Conservation (phyloP, 805 yeast genomes). For the Wickerhamiella sergipiensis region DNA sequence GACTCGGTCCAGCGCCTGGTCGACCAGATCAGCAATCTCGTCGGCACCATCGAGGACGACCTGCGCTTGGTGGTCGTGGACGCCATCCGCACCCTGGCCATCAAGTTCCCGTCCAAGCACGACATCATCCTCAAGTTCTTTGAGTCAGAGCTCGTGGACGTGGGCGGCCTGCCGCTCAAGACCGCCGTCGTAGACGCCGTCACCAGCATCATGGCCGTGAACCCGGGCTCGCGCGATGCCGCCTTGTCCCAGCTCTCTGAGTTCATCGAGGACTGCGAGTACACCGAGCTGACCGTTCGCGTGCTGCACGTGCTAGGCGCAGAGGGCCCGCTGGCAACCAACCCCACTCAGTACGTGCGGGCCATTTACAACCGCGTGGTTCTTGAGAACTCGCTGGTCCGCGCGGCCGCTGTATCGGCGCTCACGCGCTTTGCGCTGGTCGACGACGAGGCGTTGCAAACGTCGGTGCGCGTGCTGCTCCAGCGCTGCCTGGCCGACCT, state of each 20-base stretch:
- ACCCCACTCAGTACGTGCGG: slow-evolving; percentile 84
- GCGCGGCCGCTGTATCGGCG: slow-evolving; percentile 92
- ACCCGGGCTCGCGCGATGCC: slow-evolving; percentile 67
- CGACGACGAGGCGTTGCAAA: slow-evolving; percentile 48
- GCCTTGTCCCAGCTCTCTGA: slow-evolving; percentile 88
- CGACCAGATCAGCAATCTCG: slow-evolving; percentile 70
- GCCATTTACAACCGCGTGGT: slow-evolving; percentile 95
- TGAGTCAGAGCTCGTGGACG: slow-evolving; percentile 74
- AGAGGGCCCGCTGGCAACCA: slow-evolving; percentile 79
- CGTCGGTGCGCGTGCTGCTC: slow-evolving; percentile 61
- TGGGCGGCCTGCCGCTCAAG: slow-evolving; percentile 79
- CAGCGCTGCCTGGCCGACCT: slow-evolving; percentile 73
- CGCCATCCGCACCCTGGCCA: slow-evolving; percentile 81
- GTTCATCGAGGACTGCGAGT: slow-evolving; percentile 96
- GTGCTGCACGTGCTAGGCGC: slow-evolving; percentile 83
- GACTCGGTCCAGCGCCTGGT: slow-evolving; percentile 81
- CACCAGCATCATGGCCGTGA: slow-evolving; percentile 77
- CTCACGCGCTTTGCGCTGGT: slow-evolving; percentile 79
- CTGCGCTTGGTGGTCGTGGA: slow-evolving; percentile 90
- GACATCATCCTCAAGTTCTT: slow-evolving; percentile 68
- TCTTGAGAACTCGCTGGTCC: slow-evolving; percentile 83
- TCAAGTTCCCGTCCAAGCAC: slow-evolving; percentile 87
- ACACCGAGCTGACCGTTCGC: slow-evolving; percentile 84
- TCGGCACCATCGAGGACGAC: slow-evolving; percentile 91
- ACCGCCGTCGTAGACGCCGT: slow-evolving; percentile 83